Conservation (phyloP, 352 stramenopile species). For the Phytopythium aichiense region DNA sequence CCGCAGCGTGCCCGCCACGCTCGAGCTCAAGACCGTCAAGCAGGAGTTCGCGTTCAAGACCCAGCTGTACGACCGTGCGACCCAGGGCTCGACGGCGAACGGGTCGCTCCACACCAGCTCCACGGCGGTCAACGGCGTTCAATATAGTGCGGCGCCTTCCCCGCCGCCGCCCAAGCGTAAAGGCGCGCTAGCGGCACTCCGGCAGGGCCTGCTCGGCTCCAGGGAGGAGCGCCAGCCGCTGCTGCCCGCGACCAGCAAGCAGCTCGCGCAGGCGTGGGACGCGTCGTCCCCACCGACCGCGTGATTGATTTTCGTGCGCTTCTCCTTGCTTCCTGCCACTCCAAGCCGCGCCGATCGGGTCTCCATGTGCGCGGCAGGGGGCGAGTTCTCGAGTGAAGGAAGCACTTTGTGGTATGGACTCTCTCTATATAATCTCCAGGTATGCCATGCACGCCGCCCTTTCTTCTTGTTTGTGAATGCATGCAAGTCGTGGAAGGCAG, state of each 20-base stretch:
- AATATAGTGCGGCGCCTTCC: not conserved
- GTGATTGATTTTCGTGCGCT: not conserved
- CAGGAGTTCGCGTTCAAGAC: conserved; percentile 77
- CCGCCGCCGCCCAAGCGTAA: conserved; percentile 5
- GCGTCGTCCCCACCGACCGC: conserved; percentile 7
- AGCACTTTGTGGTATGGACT: not conserved
- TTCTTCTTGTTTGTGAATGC: not conserved
- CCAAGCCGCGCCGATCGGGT: not conserved
- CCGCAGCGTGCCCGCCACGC: conserved; percentile 47
- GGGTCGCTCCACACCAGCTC: not conserved
- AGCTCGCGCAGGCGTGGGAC: conserved; percentile 50
- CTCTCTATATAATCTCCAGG: not conserved
- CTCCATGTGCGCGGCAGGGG: not conserved
- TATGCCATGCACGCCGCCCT: not conserved
- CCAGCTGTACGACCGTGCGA: conserved; percentile 54
- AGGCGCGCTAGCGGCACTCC: conserved; percentile 4
- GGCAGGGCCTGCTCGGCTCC: conserved; percentile 17
- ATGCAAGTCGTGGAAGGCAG: not conserved
- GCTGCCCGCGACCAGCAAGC: conserved; percentile 35
- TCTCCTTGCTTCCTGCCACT: not conserved
- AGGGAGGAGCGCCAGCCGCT: conserved; percentile 59
- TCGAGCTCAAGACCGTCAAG: conserved; percentile 62
- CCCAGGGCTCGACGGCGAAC: not conserved
- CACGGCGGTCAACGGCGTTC: not conserved
- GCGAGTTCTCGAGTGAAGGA: not conserved